phyloP scores from a whole-genome alignment of 768 basidiomycete species.

The Macrolepiota fuliginosa region DNA sequence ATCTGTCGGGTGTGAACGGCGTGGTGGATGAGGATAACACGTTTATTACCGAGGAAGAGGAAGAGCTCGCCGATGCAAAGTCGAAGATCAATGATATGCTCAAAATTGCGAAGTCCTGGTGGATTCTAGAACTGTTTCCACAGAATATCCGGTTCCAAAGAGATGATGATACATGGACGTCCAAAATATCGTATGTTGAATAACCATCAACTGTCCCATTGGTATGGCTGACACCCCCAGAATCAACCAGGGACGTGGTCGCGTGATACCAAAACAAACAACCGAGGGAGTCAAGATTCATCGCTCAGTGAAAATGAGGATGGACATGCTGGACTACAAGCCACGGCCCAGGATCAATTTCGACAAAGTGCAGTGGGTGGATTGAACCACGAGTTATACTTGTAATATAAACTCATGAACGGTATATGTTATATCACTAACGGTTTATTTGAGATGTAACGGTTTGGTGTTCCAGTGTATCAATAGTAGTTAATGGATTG shows the following conservation, averaged over 20 bases:
- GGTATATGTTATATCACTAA: background rate
- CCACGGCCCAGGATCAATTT: slow-evolving; percentile 1
- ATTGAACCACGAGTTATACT: background rate
- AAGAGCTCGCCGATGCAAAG: slow-evolving; percentile 57
- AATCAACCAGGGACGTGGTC: slow-evolving; percentile 40
- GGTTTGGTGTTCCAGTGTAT: background rate
- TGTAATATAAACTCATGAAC: background rate
- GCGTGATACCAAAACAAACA: slow-evolving; percentile 38
- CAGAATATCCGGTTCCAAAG: slow-evolving; percentile 38
- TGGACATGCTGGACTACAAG: slow-evolving; percentile 26
- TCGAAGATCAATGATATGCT: slow-evolving; percentile 58
- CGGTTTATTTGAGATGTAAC: background rate
- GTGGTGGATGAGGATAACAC: slow-evolving; percentile 24
- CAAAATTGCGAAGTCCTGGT: slow-evolving; percentile 47
- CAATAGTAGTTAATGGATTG: too few species aligned
- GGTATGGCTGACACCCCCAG: slow-evolving; percentile 18
- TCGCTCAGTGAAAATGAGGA: slow-evolving; percentile 42
- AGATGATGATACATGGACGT: slow-evolving; percentile 37
- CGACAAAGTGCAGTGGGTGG: slow-evolving; percentile 6
- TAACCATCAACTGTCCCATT: background rate
- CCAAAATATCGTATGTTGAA: slow-evolving; percentile 32
- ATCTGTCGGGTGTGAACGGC: slow-evolving; percentile 20
- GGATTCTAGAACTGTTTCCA: slow-evolving; percentile 58
- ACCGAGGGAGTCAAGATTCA: slow-evolving; percentile 39
- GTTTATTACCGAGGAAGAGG: slow-evolving; percentile 51